Percentiles rank a stretch among this genome's conserved stretches.
These are phyloP conservation scores for Flaveria robusta DNA, from an alignment of 129 eudicot genomes.

Conservation along the genomic window DNA sequence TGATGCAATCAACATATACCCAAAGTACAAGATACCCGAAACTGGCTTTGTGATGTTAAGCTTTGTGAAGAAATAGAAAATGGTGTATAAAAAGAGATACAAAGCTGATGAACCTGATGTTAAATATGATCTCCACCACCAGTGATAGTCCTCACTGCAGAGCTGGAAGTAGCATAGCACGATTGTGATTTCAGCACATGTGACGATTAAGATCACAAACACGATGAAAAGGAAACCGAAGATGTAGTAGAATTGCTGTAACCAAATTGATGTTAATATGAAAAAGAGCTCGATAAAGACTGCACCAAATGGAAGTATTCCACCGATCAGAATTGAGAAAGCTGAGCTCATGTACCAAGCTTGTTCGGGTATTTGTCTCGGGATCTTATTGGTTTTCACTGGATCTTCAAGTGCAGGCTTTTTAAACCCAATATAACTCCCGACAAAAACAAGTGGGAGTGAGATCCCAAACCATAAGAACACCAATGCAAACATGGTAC, in stretches of 20 bases:
- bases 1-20: constrained; percentile 74
- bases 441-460: constrained; percentile 70
- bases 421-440: constrained; percentile 63
- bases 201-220: constrained; percentile 54
- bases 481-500: constrained; percentile 74
- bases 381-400: constrained; percentile 73
- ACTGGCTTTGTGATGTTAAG: constrained; percentile 67
- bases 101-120: constrained; percentile 75
- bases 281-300: constrained; percentile 80
- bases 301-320: constrained; percentile 70
- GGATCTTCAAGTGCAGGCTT: constrained; percentile 67
- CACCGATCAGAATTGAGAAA: constrained; percentile 76
- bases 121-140: constrained; percentile 86
- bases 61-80: constrained; percentile 74
- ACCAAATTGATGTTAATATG: constrained; percentile 73
- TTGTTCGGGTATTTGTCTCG: constrained; percentile 76
- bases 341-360: constrained; percentile 82
- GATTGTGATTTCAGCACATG: constrained; percentile 77
- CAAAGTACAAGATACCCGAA: constrained; percentile 71
- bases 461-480: constrained; percentile 79
- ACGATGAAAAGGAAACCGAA: constrained; percentile 78
- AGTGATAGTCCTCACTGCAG: constrained; percentile 69
- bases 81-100: constrained; percentile 64
- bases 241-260: constrained; percentile 70
- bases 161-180: constrained; percentile 82